Evolutionary conservation across 2,329 filamentous ascomycete genomes (phyloP).

Genomic region (Monilinia fructicola): DNA sequence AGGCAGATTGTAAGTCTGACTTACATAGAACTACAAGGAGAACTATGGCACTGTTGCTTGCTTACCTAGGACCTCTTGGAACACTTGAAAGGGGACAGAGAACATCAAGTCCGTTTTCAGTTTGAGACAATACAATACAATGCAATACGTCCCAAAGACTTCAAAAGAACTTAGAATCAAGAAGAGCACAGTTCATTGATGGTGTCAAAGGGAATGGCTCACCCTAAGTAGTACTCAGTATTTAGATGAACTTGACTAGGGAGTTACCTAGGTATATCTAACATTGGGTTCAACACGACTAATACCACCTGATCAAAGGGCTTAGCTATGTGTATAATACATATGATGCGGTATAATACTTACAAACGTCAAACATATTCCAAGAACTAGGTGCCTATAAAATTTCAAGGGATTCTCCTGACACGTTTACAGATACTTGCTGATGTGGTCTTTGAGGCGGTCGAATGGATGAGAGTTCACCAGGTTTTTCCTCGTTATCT

Average conservation of each 20-base stretch:
- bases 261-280: no score
- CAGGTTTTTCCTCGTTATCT: background rate
- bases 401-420: background rate
- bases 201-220: background rate
- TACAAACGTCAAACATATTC: background rate
- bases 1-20: no score
- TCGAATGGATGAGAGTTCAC: background rate
- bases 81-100: conserved; percentile 1
- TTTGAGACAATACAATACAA: background rate
- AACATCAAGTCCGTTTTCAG: conserved; percentile 5
- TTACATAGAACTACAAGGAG: no score
- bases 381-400: background rate
- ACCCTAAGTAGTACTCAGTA: no score
- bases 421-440: background rate
- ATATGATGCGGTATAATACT: background rate
- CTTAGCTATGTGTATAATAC: no score
- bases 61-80: background rate
- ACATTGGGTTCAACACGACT: no score
- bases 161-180: background rate
- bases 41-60: no score
- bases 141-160: background rate
- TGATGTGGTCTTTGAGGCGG: background rate
- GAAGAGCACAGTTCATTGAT: background rate
- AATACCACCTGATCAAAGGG: no score
- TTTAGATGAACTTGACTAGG: no score